These are phyloP conservation scores for Cymbidium sinense DNA, from an alignment of 106 monocot genomes.

Conservation along the genomic window DNA sequence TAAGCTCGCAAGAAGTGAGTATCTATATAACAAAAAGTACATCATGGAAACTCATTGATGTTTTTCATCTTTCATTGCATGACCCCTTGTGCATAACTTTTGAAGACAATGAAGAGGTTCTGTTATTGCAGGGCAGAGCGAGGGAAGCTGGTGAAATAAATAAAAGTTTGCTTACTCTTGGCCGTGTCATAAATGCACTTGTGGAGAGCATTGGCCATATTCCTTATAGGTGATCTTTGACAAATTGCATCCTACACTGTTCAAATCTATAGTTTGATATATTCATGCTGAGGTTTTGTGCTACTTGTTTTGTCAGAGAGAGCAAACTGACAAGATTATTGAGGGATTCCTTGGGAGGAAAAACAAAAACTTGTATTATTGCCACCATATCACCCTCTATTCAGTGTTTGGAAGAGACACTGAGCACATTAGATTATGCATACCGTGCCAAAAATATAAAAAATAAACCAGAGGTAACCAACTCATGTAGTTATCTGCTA, in stretches of 20 bases:
- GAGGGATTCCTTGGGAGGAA: constrained; percentile 96
- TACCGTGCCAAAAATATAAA: constrained; percentile 98
- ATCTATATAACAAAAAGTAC: neutral
- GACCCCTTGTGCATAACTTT: neutral
- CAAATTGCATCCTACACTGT: neutral
- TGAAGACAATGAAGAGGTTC: neutral
- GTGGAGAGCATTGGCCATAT: constrained; percentile 93
- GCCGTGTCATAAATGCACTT: constrained; percentile 92
- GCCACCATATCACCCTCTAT: constrained; percentile 91
- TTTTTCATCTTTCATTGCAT: neutral
- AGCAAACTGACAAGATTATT: constrained; percentile 96
- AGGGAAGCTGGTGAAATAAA: constrained; percentile 99
- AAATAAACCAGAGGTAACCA: constrained; percentile 77
- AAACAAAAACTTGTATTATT: constrained; percentile 99
- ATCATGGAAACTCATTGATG: neutral
- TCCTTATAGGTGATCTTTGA: constrained; percentile 68
- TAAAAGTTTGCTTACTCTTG: constrained; percentile 98
- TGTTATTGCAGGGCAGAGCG: constrained; percentile 74
- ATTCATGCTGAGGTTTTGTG: constrained; percentile 7
- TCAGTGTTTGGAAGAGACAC: constrained; percentile 92
- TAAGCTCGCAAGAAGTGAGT: too few relatives aligned
- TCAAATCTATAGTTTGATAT: constrained; percentile 2
- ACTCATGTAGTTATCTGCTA: neutral
- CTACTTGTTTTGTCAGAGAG: constrained; percentile 43
- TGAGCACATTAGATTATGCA: constrained; percentile 95